Evolutionary conservation across 2,329 filamentous ascomycete genomes (phyloP).

Genomic region (Penicillium corylophilum): DNA sequence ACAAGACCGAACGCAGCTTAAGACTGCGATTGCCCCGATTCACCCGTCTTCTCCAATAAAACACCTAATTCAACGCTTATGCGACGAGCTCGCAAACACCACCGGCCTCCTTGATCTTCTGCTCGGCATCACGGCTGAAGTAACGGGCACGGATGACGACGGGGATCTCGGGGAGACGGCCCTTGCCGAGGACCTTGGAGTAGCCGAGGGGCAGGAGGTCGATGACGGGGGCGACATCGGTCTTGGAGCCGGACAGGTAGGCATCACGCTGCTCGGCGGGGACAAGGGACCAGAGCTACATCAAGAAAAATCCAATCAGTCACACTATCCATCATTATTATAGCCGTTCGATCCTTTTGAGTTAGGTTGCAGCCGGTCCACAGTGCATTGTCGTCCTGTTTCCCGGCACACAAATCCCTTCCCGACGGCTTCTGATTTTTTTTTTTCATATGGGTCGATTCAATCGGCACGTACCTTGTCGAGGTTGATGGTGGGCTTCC

Average conservation of each 20-base stretch:
- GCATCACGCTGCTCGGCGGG: constrained; percentile 89
- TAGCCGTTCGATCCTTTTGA: neutral
- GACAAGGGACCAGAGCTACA: constrained; percentile 90
- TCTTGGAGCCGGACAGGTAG: constrained; percentile 78
- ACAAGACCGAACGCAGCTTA: constrained; percentile 32
- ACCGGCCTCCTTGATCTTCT: constrained; percentile 98
- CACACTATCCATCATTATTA: constrained; percentile 4
- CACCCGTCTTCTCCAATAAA: constrained; percentile 29
- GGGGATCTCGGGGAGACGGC: constrained; percentile 87
- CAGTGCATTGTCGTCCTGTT: constrained; percentile 1
- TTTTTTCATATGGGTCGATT: constrained; percentile 8
- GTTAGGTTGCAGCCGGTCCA: neutral
- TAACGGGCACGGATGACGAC: constrained; percentile 93
- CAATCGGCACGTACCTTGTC: constrained; percentile 72
- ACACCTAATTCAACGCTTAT: constrained; percentile 53
- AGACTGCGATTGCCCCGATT: constrained; percentile 30
- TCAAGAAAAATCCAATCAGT: constrained; percentile 18
- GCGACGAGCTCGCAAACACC: constrained; percentile 94
- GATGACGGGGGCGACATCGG: constrained; percentile 93
- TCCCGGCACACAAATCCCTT: constrained; percentile 2
- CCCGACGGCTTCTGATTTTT: neutral
- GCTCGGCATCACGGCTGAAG: constrained; percentile 93
- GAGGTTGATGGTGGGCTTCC: constrained; percentile 98
- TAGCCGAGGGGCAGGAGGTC: constrained; percentile 97
- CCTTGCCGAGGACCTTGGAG: constrained; percentile 98